Conservation (phyloP, 805 yeast genomes). For the Kuraishia hungarica region DNA sequence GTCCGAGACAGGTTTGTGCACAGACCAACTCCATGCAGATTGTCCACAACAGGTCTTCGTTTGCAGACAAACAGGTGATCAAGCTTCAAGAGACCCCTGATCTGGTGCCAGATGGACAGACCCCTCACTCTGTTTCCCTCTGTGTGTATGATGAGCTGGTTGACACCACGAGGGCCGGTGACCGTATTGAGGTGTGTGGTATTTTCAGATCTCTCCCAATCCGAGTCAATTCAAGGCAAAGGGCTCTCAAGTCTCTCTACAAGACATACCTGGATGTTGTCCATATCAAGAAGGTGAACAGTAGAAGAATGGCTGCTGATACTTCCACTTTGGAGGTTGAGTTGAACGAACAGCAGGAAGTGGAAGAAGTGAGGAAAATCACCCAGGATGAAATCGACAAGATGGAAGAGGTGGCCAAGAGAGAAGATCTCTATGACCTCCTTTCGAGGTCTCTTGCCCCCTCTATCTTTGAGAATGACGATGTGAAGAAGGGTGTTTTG, state of each 20-base stretch:
- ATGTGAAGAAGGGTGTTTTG: conserved; percentile 90
- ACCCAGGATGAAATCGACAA: conserved; percentile 60
- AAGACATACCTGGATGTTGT: conserved; percentile 94
- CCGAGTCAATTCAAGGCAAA: conserved; percentile 74
- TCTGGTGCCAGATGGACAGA: conserved; percentile 94
- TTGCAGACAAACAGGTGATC: conserved; percentile 92
- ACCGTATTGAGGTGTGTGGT: conserved; percentile 91
- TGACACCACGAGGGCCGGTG: conserved; percentile 94
- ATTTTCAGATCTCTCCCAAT: conserved; percentile 91
- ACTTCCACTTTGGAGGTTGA: conserved; percentile 59
- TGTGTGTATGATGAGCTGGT: conserved; percentile 96
- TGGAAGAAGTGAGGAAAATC: conserved; percentile 67
- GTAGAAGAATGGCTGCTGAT: conserved; percentile 74
- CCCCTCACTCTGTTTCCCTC: conserved; percentile 91
- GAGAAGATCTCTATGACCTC: conserved; percentile 79
- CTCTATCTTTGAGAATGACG: conserved; percentile 93
- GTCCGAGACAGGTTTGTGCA: conserved; percentile 85
- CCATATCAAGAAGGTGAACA: conserved; percentile 82
- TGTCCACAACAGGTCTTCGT: conserved; percentile 85
- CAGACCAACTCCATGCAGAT: conserved; percentile 82
- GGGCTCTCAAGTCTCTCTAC: conserved; percentile 75
- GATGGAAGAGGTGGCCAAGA: conserved; percentile 50
- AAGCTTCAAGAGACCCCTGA: conserved; percentile 95
- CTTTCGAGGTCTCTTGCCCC: conserved; percentile 92
- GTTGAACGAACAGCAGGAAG: conserved; percentile 52